phyloP scores from a whole-genome alignment of 306 rosid genomes.

The Delonix regia region DNA sequence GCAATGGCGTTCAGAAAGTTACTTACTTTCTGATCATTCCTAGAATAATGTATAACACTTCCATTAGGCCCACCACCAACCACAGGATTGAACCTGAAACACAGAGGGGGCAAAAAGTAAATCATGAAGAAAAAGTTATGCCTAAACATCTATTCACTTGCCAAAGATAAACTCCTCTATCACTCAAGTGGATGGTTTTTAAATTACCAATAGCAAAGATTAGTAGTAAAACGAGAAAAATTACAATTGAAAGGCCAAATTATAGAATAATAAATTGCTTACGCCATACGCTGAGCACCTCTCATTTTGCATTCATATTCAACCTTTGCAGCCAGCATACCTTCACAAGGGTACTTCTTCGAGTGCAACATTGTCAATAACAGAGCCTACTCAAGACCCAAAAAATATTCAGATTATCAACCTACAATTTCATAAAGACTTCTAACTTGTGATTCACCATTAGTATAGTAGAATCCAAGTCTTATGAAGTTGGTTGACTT shows the following conservation, averaged over 20 bases:
- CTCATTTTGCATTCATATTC: slow-evolving; percentile 94
- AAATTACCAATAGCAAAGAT: slow-evolving; percentile 18
- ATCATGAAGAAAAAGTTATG: slow-evolving; percentile 22
- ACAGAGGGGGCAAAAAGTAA: slow-evolving; percentile 10
- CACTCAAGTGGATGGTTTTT: slow-evolving; percentile 22
- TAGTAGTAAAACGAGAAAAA: slow-evolving; percentile 2
- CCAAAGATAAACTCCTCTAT: slow-evolving; percentile 30
- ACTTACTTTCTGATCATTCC: slow-evolving; percentile 90
- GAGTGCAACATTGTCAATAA: slow-evolving; percentile 89
- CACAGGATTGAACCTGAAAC: slow-evolving; percentile 86
- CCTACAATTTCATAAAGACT: not conserved
- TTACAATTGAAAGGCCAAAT: slow-evolving; percentile 26
- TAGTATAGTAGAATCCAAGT: not conserved
- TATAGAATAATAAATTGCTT: slow-evolving; percentile 45
- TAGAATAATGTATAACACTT: slow-evolving; percentile 84
- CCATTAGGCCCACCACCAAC: slow-evolving; percentile 96
- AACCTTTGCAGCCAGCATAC: slow-evolving; percentile 76
- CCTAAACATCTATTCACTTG: slow-evolving; percentile 17
- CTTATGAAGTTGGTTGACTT: not conserved
- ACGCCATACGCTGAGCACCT: slow-evolving; percentile 97
- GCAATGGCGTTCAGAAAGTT: slow-evolving; percentile 25
- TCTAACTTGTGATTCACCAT: not conserved
- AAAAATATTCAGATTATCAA: slow-evolving; percentile 23
- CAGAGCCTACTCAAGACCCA: slow-evolving; percentile 71
- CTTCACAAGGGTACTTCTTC: slow-evolving; percentile 69